Conservation (phyloP, 257 asterid species). For the Thymus quinquecostatus region DNA sequence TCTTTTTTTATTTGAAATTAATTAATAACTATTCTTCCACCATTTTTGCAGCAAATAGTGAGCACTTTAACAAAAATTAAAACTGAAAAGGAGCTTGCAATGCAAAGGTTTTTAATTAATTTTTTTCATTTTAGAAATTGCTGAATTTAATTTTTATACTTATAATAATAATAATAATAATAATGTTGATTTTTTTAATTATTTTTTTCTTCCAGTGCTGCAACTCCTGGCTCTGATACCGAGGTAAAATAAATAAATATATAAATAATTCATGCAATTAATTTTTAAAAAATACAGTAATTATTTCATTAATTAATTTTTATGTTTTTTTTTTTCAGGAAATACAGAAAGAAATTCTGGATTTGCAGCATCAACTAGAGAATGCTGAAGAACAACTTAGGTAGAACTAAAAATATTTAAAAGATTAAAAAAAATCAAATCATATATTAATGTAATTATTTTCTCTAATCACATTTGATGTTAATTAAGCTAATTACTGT, state of each 20-base stretch:
- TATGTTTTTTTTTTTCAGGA: conserved; percentile 39
- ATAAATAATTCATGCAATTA: background rate
- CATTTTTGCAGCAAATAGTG: conserved; percentile 60
- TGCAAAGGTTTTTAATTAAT: conserved; percentile 50
- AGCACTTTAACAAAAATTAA: conserved; percentile 64
- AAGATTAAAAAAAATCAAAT: background rate
- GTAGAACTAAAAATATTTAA: conserved; percentile 29
- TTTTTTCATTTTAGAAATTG: background rate
- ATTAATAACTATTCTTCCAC: background rate
- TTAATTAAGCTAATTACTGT: background rate
- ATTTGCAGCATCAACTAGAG: conserved; percentile 62
- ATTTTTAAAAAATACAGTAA: background rate
- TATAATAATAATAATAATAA: conserved; percentile 5
- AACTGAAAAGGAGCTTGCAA: conserved; percentile 60
- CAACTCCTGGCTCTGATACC: conserved; percentile 58
- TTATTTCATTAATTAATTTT: background rate
- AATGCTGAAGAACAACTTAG: conserved; percentile 46
- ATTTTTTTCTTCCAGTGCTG: conserved; percentile 42
- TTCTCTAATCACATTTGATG: background rate
- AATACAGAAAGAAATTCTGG: conserved; percentile 54
- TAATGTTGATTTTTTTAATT: background rate
- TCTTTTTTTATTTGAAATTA: background rate
- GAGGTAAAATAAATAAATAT: conserved; percentile 41
- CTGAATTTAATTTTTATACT: background rate
- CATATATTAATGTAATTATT: too few relatives aligned